Evolutionary conservation across 1,284 basidiomycete species (phyloP).

Genomic region (Papiliotrema nemorosa): DNA sequence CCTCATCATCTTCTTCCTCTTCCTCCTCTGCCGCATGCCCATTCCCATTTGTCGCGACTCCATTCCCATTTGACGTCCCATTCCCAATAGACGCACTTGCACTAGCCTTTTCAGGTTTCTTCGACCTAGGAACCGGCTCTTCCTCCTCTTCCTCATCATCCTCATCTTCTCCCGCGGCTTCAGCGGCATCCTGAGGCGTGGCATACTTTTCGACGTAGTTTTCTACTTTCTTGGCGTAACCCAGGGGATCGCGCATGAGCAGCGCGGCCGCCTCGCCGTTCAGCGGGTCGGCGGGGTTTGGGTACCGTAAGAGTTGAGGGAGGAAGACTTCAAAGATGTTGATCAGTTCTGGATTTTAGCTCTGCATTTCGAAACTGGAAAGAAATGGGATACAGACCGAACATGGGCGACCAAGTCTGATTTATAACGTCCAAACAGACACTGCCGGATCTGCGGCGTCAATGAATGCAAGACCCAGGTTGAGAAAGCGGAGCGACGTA

Average conservation of each 20-base stretch:
- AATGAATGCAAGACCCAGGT: conserved; percentile 3
- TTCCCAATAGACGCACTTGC: background rate
- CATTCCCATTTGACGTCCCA: conserved; percentile 51
- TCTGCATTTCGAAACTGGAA: background rate
- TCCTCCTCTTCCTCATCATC: conserved; percentile 44
- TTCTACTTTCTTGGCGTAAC: conserved; percentile 87
- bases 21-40: conserved; percentile 59
- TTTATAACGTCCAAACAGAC: conserved; percentile 97
- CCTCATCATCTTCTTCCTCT: conserved; percentile 59
- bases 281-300: conserved; percentile 94
- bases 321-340: conserved; percentile 99
- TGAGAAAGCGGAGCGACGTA: conserved; percentile 49
- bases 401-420: conserved; percentile 99
- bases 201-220: conserved; percentile 53
- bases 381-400: conserved; percentile 59
- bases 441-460: conserved; percentile 70
- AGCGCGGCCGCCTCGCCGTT: conserved; percentile 97
- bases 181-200: conserved; percentile 47
- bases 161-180: conserved; percentile 44
- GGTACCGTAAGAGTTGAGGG: conserved; percentile 92
- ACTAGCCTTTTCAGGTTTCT: conserved; percentile 6
- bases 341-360: conserved; percentile 73
- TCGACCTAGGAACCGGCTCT: conserved; percentile 6
- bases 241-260: conserved; percentile 93
- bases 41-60: conserved; percentile 40